These are phyloP conservation scores for Russula olivacea DNA, from an alignment of 768 basidiomycete genomes.

Conservation along the genomic window DNA sequence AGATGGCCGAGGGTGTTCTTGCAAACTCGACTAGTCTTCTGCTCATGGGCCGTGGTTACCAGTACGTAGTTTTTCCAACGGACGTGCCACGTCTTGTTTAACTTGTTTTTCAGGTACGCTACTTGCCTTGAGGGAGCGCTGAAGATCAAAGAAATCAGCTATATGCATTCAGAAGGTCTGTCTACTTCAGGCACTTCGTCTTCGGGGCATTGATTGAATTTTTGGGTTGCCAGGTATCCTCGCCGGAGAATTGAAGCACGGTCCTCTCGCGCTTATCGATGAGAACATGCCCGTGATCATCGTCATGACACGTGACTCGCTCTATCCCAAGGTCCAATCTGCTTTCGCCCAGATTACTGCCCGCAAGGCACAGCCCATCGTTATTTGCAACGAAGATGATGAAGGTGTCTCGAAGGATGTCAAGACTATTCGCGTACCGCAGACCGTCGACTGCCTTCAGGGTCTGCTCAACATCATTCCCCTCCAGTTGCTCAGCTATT, in stretches of 20 bases:
- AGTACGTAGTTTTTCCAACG: conserved; percentile 44
- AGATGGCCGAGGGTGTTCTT: conserved; percentile 73
- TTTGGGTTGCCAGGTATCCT: conserved; percentile 63
- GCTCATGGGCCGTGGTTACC: conserved; percentile 97
- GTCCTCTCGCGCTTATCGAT: conserved; percentile 94
- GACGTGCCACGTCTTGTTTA: background rate
- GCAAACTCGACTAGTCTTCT: conserved; percentile 80
- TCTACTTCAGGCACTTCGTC: background rate
- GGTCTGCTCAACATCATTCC: conserved; percentile 96
- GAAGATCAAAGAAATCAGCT: conserved; percentile 99
- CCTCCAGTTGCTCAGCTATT: conserved; percentile 91
- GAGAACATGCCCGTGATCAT: conserved; percentile 99
- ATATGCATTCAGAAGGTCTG: conserved; percentile 76
- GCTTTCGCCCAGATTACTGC: conserved; percentile 97
- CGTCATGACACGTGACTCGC: conserved; percentile 97
- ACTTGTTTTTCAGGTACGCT: conserved; percentile 53
- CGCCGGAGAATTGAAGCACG: conserved; percentile 98
- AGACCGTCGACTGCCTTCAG: conserved; percentile 91
- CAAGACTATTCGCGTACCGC: conserved; percentile 91
- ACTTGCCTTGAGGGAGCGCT: conserved; percentile 97
- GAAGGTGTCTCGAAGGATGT: conserved; percentile 63
- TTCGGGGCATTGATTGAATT: background rate
- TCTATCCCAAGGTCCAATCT: conserved; percentile 97
- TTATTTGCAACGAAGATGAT: conserved; percentile 93
- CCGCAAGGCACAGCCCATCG: conserved; percentile 91